Conservation (phyloP, 1,139 yeast genomes). For the Yamadazyma dushanensis region DNA sequence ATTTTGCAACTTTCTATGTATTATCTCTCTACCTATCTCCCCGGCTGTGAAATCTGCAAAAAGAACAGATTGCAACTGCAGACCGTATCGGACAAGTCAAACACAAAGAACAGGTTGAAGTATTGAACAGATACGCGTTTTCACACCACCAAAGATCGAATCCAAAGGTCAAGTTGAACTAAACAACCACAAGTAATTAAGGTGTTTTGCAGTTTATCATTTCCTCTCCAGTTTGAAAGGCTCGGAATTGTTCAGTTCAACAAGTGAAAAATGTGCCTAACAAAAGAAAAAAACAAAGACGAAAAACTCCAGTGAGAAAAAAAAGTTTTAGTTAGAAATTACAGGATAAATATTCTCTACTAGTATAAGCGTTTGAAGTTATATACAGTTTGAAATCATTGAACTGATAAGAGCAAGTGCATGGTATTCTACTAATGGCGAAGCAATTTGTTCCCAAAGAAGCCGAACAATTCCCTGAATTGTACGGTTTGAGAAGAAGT, state of each 20-base stretch:
- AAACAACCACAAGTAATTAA: too few species aligned
- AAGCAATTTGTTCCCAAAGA: constrained; percentile 31
- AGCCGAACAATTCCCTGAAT: constrained; percentile 70
- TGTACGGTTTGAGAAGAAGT: constrained; percentile 89
- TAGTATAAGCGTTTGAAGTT: background rate
- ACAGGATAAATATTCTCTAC: constrained; percentile 2
- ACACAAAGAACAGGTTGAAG: too few species aligned
- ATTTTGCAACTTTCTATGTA: too few species aligned
- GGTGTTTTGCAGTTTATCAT: too few species aligned
- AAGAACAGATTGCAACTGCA: too few species aligned
- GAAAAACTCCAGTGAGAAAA: constrained; percentile 1
- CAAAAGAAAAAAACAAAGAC: background rate
- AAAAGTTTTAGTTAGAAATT: constrained; percentile 2
- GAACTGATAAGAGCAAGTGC: background rate
- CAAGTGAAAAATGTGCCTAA: background rate
- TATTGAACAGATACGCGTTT: too few species aligned
- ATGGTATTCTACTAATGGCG: constrained; percentile 8
- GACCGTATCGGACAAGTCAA: too few species aligned
- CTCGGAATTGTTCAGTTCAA: background rate
- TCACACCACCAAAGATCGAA: too few species aligned
- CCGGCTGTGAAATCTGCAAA: too few species aligned
- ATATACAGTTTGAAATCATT: background rate
- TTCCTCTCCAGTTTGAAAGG: background rate
- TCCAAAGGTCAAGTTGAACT: too few species aligned
- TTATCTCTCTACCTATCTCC: too few species aligned